Percentiles rank a stretch among this genome's conserved stretches.
Evolutionary conservation across 805 yeast genomes (phyloP).

Genomic region (Kazachstania kunashirensis): DNA sequence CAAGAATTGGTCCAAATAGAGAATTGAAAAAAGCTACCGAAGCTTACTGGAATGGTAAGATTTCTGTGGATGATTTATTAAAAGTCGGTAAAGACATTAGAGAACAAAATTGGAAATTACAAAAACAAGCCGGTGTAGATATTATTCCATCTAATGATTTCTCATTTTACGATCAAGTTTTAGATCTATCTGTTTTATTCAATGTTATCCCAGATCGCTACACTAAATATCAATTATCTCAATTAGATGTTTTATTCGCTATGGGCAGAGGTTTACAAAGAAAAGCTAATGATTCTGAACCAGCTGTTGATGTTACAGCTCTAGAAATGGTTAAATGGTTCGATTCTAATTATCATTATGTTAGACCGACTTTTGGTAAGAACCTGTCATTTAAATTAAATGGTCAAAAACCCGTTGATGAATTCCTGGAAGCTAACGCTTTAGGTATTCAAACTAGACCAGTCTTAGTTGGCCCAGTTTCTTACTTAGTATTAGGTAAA

Average conservation of each 20-base stretch:
- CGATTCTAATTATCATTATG: constrained; percentile 99
- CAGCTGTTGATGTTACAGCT: constrained; percentile 97
- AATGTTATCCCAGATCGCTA: constrained; percentile 96
- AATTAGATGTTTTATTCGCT: constrained; percentile 90
- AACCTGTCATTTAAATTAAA: constrained; percentile 91
- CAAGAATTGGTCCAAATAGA: constrained; percentile 99
- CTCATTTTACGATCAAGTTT: constrained; percentile 95
- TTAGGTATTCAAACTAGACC: constrained; percentile 97
- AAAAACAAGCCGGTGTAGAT: constrained; percentile 94
- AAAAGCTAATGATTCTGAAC: constrained; percentile 75
- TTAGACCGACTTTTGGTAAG: constrained; percentile 97
- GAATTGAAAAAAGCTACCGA: constrained; percentile 98
- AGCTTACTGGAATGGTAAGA: constrained; percentile 97
- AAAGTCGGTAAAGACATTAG: constrained; percentile 93
- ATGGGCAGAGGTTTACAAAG: constrained; percentile 99
- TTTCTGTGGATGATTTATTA: constrained; percentile 73
- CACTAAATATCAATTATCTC: constrained; percentile 72
- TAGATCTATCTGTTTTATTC: constrained; percentile 85
- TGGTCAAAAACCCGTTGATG: constrained; percentile 94
- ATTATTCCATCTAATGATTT: constrained; percentile 95
- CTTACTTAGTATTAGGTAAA: constrained; percentile 92
- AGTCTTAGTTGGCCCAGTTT: constrained; percentile 91
- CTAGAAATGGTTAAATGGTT: constrained; percentile 99
- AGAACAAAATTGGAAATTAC: constrained; percentile 95
- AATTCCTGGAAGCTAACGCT: constrained; percentile 94